A percentile compares a stretch with the other conserved stretches of the same genome.
Evolutionary conservation across 345 rosid genomes (phyloP).

Genomic region (Linum lewisii): DNA sequence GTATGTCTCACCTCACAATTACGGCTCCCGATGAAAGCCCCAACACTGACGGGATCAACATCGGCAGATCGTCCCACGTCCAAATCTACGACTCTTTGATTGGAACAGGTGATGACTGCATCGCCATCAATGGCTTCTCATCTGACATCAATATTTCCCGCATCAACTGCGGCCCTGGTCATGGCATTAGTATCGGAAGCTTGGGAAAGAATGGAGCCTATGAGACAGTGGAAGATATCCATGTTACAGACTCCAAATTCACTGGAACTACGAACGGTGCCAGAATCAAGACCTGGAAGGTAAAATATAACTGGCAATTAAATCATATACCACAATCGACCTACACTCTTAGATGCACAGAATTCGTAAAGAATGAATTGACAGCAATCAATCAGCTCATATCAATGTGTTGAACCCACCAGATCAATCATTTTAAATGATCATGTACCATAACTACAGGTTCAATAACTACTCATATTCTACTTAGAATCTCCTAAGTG

Average conservation of each 20-base stretch:
- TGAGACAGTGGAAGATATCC: constrained; percentile 30
- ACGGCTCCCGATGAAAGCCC: constrained; percentile 31
- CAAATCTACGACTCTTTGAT: constrained; percentile 15
- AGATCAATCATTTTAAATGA: too few relatives aligned
- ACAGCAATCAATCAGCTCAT: too few relatives aligned
- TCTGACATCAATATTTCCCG: constrained; percentile 23
- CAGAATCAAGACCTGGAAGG: constrained; percentile 54
- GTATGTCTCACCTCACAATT: constrained; percentile 24
- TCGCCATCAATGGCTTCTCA: constrained; percentile 27
- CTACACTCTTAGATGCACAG: too few relatives aligned
- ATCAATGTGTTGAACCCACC: too few relatives aligned
- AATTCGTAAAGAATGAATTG: too few relatives aligned
- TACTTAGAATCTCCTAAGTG: too few relatives aligned
- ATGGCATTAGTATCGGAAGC: constrained; percentile 70
- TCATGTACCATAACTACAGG: too few relatives aligned
- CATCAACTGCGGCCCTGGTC: constrained; percentile 55
- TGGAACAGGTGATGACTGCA: constrained; percentile 49
- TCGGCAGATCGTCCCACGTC: constrained; percentile 15
- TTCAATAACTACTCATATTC: too few relatives aligned
- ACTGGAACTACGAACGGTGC: constrained; percentile 32
- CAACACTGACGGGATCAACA: constrained; percentile 47
- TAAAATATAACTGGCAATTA: constrained; percentile 9
- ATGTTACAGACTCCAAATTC: constrained; percentile 32
- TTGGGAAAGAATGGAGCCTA: constrained; percentile 25
- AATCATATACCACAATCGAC: too few relatives aligned